Conservation (phyloP, 257 asterid genomes). For the Penstemon barbatus region DNA sequence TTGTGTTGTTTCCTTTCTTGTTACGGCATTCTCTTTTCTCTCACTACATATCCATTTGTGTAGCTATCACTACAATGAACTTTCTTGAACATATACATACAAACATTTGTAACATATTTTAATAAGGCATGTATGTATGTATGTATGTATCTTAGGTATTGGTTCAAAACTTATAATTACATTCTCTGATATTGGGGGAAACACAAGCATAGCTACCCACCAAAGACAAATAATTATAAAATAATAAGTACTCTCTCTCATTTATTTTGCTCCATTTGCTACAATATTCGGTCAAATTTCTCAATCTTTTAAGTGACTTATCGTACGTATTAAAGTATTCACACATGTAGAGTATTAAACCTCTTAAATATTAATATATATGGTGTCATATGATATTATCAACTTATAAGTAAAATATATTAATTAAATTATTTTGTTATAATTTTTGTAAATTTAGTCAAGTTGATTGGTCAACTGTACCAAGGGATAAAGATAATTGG, state of each 20-base stretch:
- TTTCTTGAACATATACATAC: conserved; percentile 22
- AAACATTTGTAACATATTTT: conserved; percentile 13
- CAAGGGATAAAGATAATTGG: no score
- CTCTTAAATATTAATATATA: no score
- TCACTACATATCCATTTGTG: conserved; percentile 43
- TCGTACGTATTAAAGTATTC: no score
- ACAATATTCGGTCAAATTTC: no score
- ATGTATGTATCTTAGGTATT: conserved; percentile 51
- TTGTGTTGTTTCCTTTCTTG: conserved; percentile 63
- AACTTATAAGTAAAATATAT: no score
- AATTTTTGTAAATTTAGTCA: no score
- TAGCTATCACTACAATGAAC: conserved; percentile 36
- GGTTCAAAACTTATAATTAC: conserved; percentile 49
- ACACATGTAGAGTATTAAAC: no score
- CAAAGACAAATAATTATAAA: conserved; percentile 42
- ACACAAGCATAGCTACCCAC: conserved; percentile 56
- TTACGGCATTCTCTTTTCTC: conserved; percentile 65
- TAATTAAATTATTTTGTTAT: no score
- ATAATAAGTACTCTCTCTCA: neutral
- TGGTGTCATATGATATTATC: no score
- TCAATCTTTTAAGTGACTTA: no score
- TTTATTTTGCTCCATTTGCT: no score
- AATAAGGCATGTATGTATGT: neutral
- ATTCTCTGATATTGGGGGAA: conserved; percentile 34
- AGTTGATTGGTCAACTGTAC: no score